Conservation (phyloP, 2,329 filamentous ascomycete genomes). For the Cordyceps militaris region DNA sequence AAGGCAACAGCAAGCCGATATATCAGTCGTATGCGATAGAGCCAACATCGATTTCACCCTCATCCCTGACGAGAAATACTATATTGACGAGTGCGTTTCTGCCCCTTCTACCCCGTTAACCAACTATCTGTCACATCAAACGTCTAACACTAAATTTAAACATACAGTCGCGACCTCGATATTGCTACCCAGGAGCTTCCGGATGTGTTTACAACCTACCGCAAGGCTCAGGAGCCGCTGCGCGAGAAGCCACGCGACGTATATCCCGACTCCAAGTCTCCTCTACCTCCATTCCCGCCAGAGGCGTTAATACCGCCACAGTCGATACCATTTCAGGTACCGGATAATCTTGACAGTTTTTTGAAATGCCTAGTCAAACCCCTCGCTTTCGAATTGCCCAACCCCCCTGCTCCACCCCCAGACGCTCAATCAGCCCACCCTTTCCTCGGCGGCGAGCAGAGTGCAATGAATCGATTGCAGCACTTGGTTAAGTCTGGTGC, state of each 20-base stretch:
- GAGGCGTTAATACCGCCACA: slow-evolving; percentile 48
- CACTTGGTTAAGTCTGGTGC: slow-evolving; percentile 55
- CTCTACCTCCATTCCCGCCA: slow-evolving; percentile 52
- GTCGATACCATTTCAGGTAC: slow-evolving; percentile 55
- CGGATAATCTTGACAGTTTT: slow-evolving; percentile 45
- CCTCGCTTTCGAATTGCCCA: slow-evolving; percentile 41
- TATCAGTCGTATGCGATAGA: slow-evolving; percentile 46
- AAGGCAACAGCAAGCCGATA: slow-evolving; percentile 51
- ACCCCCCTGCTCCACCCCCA: slow-evolving; percentile 46
- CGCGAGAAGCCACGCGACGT: slow-evolving; percentile 53
- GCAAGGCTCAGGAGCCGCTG: slow-evolving; percentile 66
- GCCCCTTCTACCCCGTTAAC: too few relatives aligned
- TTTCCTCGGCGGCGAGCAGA: slow-evolving; percentile 60
- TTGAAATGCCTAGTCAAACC: slow-evolving; percentile 51
- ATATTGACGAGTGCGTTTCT: slow-evolving; percentile 64
- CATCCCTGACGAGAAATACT: slow-evolving; percentile 72
- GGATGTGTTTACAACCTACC: slow-evolving; percentile 68
- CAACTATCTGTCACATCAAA: neutral
- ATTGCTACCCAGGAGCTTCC: slow-evolving; percentile 56
- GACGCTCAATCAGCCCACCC: slow-evolving; percentile 54
- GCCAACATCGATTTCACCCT: slow-evolving; percentile 53
- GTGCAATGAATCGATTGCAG: slow-evolving; percentile 50
- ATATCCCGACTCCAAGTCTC: slow-evolving; percentile 43
- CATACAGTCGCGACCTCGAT: slow-evolving; percentile 56
- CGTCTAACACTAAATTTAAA: neutral